Percentiles rank a stretch among this genome's conserved stretches.
phyloP scores from a whole-genome alignment of 495 filamentous ascomycete species.

The Oleoguttula mirabilis region DNA sequence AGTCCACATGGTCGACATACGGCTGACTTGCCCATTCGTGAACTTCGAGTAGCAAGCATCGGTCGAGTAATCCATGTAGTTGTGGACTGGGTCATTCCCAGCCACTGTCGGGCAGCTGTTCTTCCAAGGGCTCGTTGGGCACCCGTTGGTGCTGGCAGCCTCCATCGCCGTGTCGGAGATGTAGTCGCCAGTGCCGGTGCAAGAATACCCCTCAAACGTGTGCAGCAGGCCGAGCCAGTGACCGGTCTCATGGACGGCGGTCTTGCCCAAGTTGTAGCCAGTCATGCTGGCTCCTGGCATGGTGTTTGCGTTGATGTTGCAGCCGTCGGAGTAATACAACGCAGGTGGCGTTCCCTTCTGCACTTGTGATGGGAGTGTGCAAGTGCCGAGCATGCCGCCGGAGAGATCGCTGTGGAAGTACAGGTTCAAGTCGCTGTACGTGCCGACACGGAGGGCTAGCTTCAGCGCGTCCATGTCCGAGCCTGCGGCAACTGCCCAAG shows the following conservation, averaged over 20 bases:
- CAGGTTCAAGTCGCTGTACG: conserved; percentile 49
- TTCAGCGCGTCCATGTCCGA: conserved; percentile 44
- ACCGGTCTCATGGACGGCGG: conserved; percentile 52
- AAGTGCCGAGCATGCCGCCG: conserved; percentile 43
- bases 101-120: conserved; percentile 40
- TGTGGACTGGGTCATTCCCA: conserved; percentile 48
- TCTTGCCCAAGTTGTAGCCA: conserved; percentile 48
- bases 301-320: conserved; percentile 41
- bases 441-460: conserved; percentile 44
- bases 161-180: conserved; percentile 50
- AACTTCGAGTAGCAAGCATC: conserved; percentile 36
- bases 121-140: conserved; percentile 37
- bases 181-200: conserved; percentile 41
- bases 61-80: conserved; percentile 54
- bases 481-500: conserved; percentile 40
- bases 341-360: conserved; percentile 24
- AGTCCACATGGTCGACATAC: conserved; percentile 27
- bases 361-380: conserved; percentile 33
- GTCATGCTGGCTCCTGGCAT: conserved; percentile 41
- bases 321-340: conserved; percentile 44
- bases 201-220: conserved; percentile 52
- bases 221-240: conserved; percentile 57
- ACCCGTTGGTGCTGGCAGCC: conserved; percentile 41
- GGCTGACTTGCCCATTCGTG: conserved; percentile 21
- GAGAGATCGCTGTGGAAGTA: conserved; percentile 47